Conservation (phyloP, 2,329 filamentous ascomycete genomes). For the Setomelanomma holmii region DNA sequence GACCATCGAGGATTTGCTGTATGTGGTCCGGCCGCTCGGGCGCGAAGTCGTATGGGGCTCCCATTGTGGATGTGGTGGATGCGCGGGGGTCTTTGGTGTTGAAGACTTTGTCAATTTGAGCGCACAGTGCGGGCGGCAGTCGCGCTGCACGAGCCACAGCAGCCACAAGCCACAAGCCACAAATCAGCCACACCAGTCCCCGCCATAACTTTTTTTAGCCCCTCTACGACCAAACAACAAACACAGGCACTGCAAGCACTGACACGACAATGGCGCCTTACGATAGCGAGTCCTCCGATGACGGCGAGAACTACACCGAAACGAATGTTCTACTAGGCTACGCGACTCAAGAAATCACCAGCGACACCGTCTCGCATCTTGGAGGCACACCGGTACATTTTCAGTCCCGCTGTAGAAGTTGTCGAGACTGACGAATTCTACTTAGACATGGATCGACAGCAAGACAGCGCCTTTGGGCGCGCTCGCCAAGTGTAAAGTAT, state of each 20-base stretch:
- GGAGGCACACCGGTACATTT: conserved; percentile 83
- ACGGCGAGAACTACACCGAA: conserved; percentile 72
- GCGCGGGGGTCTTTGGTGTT: conserved; percentile 31
- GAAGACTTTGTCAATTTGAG: conserved; percentile 23
- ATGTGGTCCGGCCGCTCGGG: conserved; percentile 92
- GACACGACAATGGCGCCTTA: conserved; percentile 72
- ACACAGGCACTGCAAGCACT: background rate
- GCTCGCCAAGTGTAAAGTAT: conserved; percentile 85
- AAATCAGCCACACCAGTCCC: background rate
- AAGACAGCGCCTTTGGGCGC: conserved; percentile 73
- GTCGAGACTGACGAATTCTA: background rate
- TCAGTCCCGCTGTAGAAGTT: background rate
- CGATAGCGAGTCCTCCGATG: conserved; percentile 83
- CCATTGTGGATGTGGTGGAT: conserved; percentile 50
- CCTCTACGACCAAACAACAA: background rate
- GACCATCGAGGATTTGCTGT: conserved; percentile 90
- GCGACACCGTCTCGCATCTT: conserved; percentile 85
- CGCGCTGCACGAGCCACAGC: conserved; percentile 10
- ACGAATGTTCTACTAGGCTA: conserved; percentile 93
- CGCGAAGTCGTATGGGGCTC: conserved; percentile 78
- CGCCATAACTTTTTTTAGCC: conserved; percentile 3
- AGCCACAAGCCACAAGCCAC: conserved; percentile 1
- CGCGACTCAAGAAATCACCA: conserved; percentile 77
- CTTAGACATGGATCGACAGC: conserved; percentile 80
- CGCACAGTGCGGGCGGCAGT: conserved; percentile 22